phyloP scores from a whole-genome alignment of 768 basidiomycete species.

The Boletus huronensis region DNA sequence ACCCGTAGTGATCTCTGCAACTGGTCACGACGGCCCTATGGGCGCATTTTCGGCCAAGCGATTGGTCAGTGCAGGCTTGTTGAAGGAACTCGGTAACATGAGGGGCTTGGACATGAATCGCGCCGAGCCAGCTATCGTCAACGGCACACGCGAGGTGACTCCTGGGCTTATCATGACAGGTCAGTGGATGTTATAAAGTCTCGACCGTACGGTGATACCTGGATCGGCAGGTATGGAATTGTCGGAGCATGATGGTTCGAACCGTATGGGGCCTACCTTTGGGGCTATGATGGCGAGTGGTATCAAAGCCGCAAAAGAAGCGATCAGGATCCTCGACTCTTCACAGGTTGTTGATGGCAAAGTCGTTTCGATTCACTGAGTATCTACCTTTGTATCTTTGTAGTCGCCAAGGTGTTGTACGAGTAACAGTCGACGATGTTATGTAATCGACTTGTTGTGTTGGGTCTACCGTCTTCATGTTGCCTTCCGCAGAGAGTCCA shows the following conservation, averaged over 20 bases:
- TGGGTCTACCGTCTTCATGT: conserved; percentile 27
- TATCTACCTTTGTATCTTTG: not conserved
- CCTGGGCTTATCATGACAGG: conserved; percentile 75
- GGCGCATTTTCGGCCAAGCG: conserved; percentile 81
- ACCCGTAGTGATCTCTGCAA: conserved; percentile 66
- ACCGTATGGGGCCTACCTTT: conserved; percentile 77
- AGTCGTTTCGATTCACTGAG: conserved; percentile 38
- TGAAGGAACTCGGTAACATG: conserved; percentile 77
- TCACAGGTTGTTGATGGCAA: conserved; percentile 52
- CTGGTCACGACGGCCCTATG: conserved; percentile 78
- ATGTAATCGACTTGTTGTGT: conserved; percentile 1
- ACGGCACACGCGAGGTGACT: conserved; percentile 69
- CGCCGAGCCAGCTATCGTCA: conserved; percentile 79
- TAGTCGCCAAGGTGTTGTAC: not conserved
- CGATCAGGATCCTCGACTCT: conserved; percentile 49
- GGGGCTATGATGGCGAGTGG: conserved; percentile 80
- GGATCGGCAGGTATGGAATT: conserved; percentile 68
- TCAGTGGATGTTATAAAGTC: conserved; percentile 27
- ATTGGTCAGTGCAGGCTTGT: conserved; percentile 68
- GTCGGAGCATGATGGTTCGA: conserved; percentile 74
- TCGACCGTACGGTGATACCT: not conserved
- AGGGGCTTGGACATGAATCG: conserved; percentile 76
- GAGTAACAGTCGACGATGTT: not conserved
- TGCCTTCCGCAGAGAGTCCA: conserved; percentile 41
- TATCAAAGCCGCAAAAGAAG: conserved; percentile 67